A percentile compares a stretch with the other conserved stretches of the same genome.
Evolutionary conservation across 2,329 filamentous ascomycete genomes (phyloP).

Genomic region (Talaromyces verruculosus): DNA sequence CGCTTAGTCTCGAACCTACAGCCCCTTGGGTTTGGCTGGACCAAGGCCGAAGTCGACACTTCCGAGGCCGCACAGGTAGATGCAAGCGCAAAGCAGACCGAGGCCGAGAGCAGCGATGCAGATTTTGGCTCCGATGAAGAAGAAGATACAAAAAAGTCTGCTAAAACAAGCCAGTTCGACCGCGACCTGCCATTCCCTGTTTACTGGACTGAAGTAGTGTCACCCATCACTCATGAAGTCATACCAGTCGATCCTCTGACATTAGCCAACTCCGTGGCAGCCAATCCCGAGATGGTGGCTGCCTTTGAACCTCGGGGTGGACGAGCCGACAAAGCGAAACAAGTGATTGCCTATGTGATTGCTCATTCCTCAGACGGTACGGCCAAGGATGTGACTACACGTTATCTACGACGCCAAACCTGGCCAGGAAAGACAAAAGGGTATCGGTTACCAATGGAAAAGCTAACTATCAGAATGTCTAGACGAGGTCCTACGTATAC

Average conservation of each 20-base stretch:
- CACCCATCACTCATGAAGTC: constrained; percentile 74
- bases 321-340: constrained; percentile 80
- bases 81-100: constrained; percentile 22
- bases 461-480: constrained; percentile 74
- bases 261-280: constrained; percentile 64
- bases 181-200: constrained; percentile 77
- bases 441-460: constrained; percentile 73
- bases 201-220: constrained; percentile 91
- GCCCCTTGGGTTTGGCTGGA: constrained; percentile 86
- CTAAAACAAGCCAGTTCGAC: constrained; percentile 56
- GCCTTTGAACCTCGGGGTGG: constrained; percentile 79
- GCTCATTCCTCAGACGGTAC: constrained; percentile 81
- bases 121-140: constrained; percentile 20
- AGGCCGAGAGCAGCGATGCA: constrained; percentile 19
- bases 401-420: constrained; percentile 78
- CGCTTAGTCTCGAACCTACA: constrained; percentile 83
- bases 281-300: constrained; percentile 68
- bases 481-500: constrained; percentile 59
- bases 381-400: constrained; percentile 89
- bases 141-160: constrained; percentile 20
- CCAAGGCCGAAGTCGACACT: constrained; percentile 76
- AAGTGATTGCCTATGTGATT: constrained; percentile 86
- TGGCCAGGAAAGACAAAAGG: constrained; percentile 91
- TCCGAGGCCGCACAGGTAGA: constrained; percentile 30
- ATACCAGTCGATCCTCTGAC: constrained; percentile 76